A percentile compares a stretch with the other conserved stretches of the same genome.
Conservation (phyloP, 1,284 basidiomycete species). For the Quambalaria eucalypti region DNA sequence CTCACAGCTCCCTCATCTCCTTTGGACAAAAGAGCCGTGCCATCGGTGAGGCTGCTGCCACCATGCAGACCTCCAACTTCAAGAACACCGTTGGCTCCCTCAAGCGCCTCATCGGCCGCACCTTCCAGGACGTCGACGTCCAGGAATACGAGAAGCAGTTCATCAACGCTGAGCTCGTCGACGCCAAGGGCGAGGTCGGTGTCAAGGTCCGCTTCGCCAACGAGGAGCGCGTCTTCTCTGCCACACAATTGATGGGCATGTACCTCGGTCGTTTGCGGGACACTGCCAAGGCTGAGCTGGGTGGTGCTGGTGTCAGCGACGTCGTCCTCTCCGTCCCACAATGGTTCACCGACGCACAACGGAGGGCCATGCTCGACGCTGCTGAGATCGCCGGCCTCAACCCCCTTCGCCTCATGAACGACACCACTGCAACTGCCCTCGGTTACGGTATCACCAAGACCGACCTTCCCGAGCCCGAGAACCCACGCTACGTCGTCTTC, state of each 20-base stretch:
- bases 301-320: constrained; percentile 40
- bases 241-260: constrained; percentile 46
- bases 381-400: constrained; percentile 45
- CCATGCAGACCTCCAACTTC: constrained; percentile 45
- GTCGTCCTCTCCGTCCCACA: constrained; percentile 44
- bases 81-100: constrained; percentile 47
- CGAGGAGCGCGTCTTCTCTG: constrained; percentile 42
- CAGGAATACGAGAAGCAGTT: constrained; percentile 44
- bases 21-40: constrained; percentile 44
- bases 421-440: constrained; percentile 44
- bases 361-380: constrained; percentile 42
- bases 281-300: constrained; percentile 40
- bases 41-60: constrained; percentile 44
- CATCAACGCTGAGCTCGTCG: constrained; percentile 44
- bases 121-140: constrained; percentile 36
- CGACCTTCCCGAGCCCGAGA: constrained; percentile 43
- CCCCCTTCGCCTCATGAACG: constrained; percentile 44
- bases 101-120: constrained; percentile 43
- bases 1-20: constrained; percentile 36
- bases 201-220: constrained; percentile 43
- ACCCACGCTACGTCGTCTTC: constrained; percentile 44
- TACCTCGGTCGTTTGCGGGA: constrained; percentile 45
- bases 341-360: constrained; percentile 45
- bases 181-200: constrained; percentile 43
- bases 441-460: constrained; percentile 47